Percentiles rank a stretch among this genome's conserved stretches.
These are phyloP conservation scores for Venustampulla echinocandica DNA, from an alignment of 495 filamentous ascomycete species.

Conservation along the genomic window DNA sequence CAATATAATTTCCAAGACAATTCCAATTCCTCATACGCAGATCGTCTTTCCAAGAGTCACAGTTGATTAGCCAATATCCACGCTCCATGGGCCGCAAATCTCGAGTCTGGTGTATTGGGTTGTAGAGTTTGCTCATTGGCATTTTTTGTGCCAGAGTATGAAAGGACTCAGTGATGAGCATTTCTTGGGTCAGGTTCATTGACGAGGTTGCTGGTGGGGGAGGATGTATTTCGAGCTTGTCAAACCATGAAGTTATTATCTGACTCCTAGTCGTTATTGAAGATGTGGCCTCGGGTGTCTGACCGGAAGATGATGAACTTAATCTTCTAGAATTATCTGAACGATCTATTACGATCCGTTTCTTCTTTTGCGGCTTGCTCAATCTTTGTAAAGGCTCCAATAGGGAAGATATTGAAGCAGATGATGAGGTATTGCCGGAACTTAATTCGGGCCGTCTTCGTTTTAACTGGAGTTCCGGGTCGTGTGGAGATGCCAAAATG, in stretches of 20 bases:
- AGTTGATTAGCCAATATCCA: slow-evolving; percentile 58
- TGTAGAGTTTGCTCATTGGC: slow-evolving; percentile 39
- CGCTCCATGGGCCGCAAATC: slow-evolving; percentile 48
- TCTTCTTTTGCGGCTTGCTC: background rate
- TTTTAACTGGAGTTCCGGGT: too few relatives aligned
- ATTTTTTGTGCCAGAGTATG: slow-evolving; percentile 43
- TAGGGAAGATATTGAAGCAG: too few relatives aligned
- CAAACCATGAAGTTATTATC: background rate
- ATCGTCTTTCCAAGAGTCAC: slow-evolving; percentile 33
- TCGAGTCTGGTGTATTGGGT: slow-evolving; percentile 42
- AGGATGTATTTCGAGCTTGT: slow-evolving; percentile 30
- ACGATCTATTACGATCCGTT: background rate
- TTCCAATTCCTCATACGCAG: slow-evolving; percentile 47
- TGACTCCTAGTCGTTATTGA: slow-evolving; percentile 4
- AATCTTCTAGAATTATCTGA: background rate
- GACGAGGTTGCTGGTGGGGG: slow-evolving; percentile 36
- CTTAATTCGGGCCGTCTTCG: too few relatives aligned
- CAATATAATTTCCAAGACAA: slow-evolving; percentile 50
- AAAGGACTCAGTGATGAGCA: slow-evolving; percentile 46
- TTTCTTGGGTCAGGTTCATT: slow-evolving; percentile 33
- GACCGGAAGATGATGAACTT: background rate
- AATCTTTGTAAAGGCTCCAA: too few relatives aligned
- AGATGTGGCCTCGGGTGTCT: background rate
- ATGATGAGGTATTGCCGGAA: too few relatives aligned
- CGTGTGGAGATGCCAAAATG: too few relatives aligned